Evolutionary conservation across 441 rosid species (phyloP).

Genomic region (Populus trichocarpa): DNA sequence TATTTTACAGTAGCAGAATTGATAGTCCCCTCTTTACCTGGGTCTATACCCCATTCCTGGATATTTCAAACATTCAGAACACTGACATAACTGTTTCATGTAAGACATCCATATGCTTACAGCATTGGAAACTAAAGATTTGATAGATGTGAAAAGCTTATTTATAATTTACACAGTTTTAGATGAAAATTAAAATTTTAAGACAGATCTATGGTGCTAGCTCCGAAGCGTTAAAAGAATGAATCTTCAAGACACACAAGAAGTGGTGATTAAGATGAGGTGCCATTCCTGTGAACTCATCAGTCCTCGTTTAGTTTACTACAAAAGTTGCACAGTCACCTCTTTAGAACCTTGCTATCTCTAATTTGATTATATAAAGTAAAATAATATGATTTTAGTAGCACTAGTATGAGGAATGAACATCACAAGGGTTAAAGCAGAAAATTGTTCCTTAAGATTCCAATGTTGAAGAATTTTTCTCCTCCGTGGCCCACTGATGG

Average conservation of each 20-base stretch:
- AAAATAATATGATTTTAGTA: background rate
- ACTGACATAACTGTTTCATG: constrained; percentile 1
- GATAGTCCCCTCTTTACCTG: constrained; percentile 41
- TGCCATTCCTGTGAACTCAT: background rate
- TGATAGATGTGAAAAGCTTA: background rate
- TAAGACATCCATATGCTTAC: background rate
- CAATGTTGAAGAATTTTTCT: background rate
- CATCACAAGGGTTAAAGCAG: background rate
- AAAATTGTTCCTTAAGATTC: background rate
- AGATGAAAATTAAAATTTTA: background rate
- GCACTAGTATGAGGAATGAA: background rate
- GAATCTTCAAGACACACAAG: background rate
- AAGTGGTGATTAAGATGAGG: background rate
- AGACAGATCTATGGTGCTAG: background rate
- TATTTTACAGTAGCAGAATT: constrained; percentile 71
- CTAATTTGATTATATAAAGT: background rate
- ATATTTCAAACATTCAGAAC: constrained; percentile 25
- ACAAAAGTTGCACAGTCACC: background rate
- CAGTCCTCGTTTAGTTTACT: background rate
- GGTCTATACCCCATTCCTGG: constrained; percentile 85
- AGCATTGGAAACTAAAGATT: constrained; percentile 2
- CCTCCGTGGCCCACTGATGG: background rate
- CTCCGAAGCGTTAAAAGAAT: background rate
- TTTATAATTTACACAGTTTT: background rate
- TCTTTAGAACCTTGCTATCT: background rate